phyloP scores from a whole-genome alignment of 148 eudicot species.

The Selenicereus undatus region DNA sequence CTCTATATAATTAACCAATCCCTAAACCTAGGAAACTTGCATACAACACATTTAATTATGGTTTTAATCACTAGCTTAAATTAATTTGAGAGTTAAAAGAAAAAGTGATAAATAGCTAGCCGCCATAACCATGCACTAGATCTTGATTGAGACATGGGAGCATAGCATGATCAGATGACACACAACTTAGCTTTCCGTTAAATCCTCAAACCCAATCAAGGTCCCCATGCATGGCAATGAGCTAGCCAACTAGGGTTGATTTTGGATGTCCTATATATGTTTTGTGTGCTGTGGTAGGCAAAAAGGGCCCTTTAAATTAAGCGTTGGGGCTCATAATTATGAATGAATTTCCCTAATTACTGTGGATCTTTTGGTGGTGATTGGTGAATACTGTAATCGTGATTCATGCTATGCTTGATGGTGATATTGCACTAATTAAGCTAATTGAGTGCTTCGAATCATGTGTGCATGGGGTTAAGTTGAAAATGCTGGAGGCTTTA shows the following conservation, averaged over 20 bases:
- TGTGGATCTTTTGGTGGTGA: constrained; percentile 1
- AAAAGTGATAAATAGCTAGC: constrained; percentile 23
- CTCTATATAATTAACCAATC: constrained; percentile 16
- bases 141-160: constrained; percentile 21
- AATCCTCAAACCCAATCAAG: constrained; percentile 12
- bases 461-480: not conserved
- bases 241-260: not conserved
- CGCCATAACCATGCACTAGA: constrained; percentile 22
- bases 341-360: constrained; percentile 6
- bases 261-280: constrained; percentile 1
- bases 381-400: not conserved
- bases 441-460: not conserved
- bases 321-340: not conserved
- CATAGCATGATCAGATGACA: constrained; percentile 13
- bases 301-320: constrained; percentile 1
- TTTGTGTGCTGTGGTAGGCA: constrained; percentile 21
- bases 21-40: constrained; percentile 18
- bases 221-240: not conserved
- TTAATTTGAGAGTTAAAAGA: not conserved
- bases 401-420: not conserved
- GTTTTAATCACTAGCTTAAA: constrained; percentile 2
- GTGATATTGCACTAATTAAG: constrained; percentile 8
- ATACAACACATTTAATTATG: not conserved
- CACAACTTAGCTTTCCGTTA: not conserved
- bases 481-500: not conserved